Evolutionary conservation across 768 basidiomycete genomes (phyloP).

Genomic region (Macrocybe gigantea): DNA sequence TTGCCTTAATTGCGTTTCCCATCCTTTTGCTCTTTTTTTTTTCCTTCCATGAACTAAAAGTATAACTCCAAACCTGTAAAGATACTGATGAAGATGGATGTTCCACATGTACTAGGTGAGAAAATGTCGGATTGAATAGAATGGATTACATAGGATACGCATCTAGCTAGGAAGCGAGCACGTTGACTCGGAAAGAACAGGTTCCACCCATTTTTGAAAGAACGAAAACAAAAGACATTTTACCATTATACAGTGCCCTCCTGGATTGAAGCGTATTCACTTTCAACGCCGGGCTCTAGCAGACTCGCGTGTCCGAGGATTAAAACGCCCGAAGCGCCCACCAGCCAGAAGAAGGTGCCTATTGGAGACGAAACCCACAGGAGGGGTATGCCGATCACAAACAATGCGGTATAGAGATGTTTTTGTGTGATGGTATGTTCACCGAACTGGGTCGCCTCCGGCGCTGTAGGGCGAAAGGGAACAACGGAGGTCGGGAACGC

Average conservation of each 20-base stretch:
- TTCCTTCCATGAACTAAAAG: neutral
- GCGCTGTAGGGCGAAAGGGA: slow-evolving; percentile 36
- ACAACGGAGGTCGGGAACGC: neutral
- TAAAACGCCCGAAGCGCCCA: slow-evolving; percentile 79
- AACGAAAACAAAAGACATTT: neutral
- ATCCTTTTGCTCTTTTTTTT: neutral
- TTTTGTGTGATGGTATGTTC: slow-evolving; percentile 84
- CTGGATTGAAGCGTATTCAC: slow-evolving; percentile 82
- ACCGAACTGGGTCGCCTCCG: slow-evolving; percentile 82
- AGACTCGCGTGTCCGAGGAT: slow-evolving; percentile 84
- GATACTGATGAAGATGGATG: neutral
- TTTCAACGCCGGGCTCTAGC: slow-evolving; percentile 93
- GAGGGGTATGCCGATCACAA: slow-evolving; percentile 88
- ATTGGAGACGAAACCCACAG: slow-evolving; percentile 76
- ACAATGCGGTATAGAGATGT: slow-evolving; percentile 80
- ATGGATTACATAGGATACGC: no score
- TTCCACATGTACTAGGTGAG: slow-evolving; percentile 3
- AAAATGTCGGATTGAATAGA: no score
- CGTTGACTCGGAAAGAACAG: no score
- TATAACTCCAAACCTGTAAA: no score
- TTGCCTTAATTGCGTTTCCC: neutral
- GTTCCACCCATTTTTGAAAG: no score
- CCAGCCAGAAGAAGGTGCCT: slow-evolving; percentile 89
- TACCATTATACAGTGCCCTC: slow-evolving; percentile 22
- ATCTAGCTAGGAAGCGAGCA: no score